These are phyloP conservation scores for Vigna nakashimae DNA, from an alignment of 306 rosid genomes.

Conservation along the genomic window DNA sequence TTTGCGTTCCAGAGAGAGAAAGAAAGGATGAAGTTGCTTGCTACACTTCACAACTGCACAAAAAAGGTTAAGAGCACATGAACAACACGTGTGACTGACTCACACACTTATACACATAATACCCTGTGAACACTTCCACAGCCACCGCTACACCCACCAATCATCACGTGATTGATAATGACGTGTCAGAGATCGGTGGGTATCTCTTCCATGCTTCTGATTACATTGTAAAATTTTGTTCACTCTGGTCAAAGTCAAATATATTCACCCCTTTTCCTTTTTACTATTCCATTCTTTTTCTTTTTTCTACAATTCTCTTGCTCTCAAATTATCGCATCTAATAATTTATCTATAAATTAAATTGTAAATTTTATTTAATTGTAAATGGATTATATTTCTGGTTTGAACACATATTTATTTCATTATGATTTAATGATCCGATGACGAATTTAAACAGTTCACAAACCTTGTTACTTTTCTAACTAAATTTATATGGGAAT, in stretches of 20 bases:
- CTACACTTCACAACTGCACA: neutral
- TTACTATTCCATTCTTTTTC: neutral
- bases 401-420: neutral
- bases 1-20: neutral
- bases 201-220: neutral
- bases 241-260: conserved; percentile 16
- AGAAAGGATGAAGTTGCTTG: neutral
- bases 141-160: neutral
- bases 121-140: conserved; percentile 28
- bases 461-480: too few relatives aligned
- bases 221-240: neutral
- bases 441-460: too few relatives aligned
- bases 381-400: neutral
- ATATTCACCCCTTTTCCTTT: neutral
- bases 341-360: too few relatives aligned
- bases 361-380: neutral
- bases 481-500: too few relatives aligned
- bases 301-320: neutral
- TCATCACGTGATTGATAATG: neutral
- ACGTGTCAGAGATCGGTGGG: neutral
- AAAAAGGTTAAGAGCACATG: conserved; percentile 9
- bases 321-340: neutral
- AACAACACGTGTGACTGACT: conserved; percentile 41
- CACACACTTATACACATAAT: neutral
- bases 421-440: too few relatives aligned